Conservation (phyloP, 1,284 basidiomycete genomes). For the Trichosporon faecale region DNA sequence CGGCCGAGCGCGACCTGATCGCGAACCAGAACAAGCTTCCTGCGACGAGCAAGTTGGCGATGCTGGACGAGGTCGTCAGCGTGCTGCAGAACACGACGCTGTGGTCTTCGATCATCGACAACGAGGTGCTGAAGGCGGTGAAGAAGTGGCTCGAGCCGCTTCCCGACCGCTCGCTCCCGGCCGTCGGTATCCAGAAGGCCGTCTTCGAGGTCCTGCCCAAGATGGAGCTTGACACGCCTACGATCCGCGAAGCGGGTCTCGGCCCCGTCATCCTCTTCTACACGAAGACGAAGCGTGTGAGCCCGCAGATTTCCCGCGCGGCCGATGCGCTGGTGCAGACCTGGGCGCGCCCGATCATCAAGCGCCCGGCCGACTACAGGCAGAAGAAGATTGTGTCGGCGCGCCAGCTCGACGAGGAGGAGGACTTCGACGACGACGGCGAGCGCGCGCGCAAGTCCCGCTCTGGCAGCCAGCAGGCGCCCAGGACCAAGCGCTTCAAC, state of each 20-base stretch:
- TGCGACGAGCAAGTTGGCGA: constrained; percentile 76
- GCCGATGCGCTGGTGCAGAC: constrained; percentile 80
- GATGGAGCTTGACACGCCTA: constrained; percentile 87
- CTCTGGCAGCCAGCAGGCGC: constrained; percentile 15
- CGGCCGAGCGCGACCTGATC: constrained; percentile 79
- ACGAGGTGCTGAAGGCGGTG: constrained; percentile 87
- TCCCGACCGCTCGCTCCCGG: constrained; percentile 85
- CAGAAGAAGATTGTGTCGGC: constrained; percentile 31
- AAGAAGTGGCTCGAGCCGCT: constrained; percentile 91
- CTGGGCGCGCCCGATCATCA: constrained; percentile 94
- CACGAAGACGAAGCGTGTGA: constrained; percentile 81
- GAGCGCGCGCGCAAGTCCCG: constrained; percentile 15
- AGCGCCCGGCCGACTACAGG: constrained; percentile 78
- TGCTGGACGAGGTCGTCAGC: constrained; percentile 86
- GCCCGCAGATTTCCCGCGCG: constrained; percentile 70
- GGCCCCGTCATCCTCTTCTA: constrained; percentile 95
- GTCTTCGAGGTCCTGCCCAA: constrained; percentile 79
- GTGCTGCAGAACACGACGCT: constrained; percentile 85
- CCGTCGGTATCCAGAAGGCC: constrained; percentile 91
- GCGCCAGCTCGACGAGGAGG: constrained; percentile 26
- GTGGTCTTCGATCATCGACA: constrained; percentile 90
- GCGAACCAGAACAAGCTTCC: constrained; percentile 80
- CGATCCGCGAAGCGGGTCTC: constrained; percentile 85
- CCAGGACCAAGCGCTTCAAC: constrained; percentile 40
- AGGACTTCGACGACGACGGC: constrained; percentile 20